These are phyloP conservation scores for Daldinia childiae DNA, from an alignment of 495 filamentous ascomycete species.

Conservation along the genomic window DNA sequence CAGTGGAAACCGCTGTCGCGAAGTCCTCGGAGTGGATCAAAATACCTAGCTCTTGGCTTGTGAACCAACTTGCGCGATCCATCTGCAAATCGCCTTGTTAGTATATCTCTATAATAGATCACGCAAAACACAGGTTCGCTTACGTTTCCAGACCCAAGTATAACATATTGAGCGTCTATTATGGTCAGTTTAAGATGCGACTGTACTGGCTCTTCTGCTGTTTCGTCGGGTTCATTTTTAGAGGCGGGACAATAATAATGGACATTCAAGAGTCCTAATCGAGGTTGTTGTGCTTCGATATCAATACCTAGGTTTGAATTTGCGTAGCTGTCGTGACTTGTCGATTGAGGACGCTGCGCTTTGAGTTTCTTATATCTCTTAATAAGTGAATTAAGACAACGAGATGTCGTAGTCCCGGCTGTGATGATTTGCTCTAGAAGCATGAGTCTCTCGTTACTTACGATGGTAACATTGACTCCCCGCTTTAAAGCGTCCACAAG, in stretches of 20 bases:
- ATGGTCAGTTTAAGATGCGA: conserved; percentile 76
- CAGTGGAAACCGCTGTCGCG: conserved; percentile 52
- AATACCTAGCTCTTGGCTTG: conserved; percentile 79
- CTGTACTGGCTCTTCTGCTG: conserved; percentile 64
- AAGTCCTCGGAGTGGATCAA: conserved; percentile 63
- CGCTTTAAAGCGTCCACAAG: conserved; percentile 63
- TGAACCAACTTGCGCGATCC: conserved; percentile 80
- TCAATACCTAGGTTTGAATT: conserved; percentile 26
- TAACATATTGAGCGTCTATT: conserved; percentile 65
- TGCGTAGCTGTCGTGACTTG: neutral
- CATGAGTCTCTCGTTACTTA: conserved; percentile 75
- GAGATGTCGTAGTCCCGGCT: conserved; percentile 70
- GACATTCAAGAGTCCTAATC: conserved; percentile 56
- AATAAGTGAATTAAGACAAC: conserved; percentile 64
- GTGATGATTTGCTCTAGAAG: conserved; percentile 76
- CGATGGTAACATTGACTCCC: conserved; percentile 68
- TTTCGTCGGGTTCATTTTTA: conserved; percentile 5
- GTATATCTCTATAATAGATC: neutral
- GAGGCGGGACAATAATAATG: conserved; percentile 56
- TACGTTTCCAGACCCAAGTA: conserved; percentile 76
- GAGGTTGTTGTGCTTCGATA: conserved; percentile 46
- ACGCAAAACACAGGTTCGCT: conserved; percentile 5
- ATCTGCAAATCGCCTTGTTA: conserved; percentile 45
- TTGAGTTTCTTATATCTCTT: conserved; percentile 52
- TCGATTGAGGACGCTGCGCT: neutral